Conservation (phyloP, 805 yeast species). For the Wickerhamiella kurtzmanii region DNA sequence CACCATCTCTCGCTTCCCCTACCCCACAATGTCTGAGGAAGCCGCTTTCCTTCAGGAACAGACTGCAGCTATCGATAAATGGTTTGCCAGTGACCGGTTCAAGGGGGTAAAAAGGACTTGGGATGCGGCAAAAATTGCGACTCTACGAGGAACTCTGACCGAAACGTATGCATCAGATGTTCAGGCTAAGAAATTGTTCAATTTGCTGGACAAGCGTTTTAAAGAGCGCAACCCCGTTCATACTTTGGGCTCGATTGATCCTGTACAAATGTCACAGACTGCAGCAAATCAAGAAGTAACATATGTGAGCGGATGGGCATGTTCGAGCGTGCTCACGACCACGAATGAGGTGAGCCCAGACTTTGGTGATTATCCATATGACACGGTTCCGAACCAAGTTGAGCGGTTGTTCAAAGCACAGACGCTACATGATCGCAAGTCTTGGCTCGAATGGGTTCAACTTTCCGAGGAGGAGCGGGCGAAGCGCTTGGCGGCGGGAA, state of each 20-base stretch:
- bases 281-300: constrained; percentile 32
- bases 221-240: constrained; percentile 35
- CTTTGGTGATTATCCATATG: constrained; percentile 57
- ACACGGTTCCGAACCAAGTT: constrained; percentile 56
- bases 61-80: constrained; percentile 29
- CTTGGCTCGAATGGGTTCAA: constrained; percentile 31
- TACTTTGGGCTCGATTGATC: constrained; percentile 50
- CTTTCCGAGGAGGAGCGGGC: constrained; percentile 19
- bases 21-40: constrained; percentile 26
- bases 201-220: constrained; percentile 31
- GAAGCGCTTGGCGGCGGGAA: constrained; percentile 7
- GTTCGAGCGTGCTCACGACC: constrained; percentile 38
- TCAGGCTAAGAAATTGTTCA: constrained; percentile 42
- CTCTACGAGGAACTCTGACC: constrained; percentile 38
- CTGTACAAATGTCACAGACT: constrained; percentile 47
- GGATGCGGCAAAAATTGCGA: constrained; percentile 38
- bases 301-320: constrained; percentile 17
- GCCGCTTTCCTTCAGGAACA: constrained; percentile 24
- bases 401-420: constrained; percentile 47
- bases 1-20: constrained; percentile 22
- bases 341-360: constrained; percentile 55
- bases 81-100: constrained; percentile 41
- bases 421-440: constrained; percentile 40
- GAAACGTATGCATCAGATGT: constrained; percentile 33
- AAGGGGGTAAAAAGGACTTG: constrained; percentile 38